Conservation (phyloP, 495 filamentous ascomycete genomes). For the Aspergillus funiculosus region DNA sequence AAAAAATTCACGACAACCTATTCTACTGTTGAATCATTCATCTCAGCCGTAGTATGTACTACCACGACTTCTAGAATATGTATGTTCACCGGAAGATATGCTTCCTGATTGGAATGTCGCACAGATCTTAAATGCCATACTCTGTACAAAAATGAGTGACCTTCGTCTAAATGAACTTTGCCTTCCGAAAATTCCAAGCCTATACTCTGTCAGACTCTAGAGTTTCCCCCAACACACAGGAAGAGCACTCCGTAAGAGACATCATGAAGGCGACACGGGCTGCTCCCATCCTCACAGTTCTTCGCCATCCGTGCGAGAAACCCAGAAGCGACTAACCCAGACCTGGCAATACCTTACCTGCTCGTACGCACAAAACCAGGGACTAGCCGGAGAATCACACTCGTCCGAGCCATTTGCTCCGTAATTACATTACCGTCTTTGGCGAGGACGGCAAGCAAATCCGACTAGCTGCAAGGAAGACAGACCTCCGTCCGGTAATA, state of each 20-base stretch:
- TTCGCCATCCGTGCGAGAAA: constrained; percentile 3
- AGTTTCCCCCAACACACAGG: too few species aligned
- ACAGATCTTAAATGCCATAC: constrained; percentile 15
- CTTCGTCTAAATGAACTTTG: too few species aligned
- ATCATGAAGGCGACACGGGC: constrained; percentile 11
- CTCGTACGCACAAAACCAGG: too few species aligned
- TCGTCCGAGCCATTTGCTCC: not conserved
- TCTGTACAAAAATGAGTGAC: too few species aligned
- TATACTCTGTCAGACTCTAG: too few species aligned
- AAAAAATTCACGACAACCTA: too few species aligned
- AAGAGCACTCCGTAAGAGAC: too few species aligned
- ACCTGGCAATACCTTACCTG: too few species aligned
- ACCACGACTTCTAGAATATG: constrained; percentile 13
- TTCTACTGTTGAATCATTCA: too few species aligned
- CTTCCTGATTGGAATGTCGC: constrained; percentile 14
- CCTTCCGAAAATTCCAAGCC: too few species aligned
- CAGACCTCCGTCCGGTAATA: constrained; percentile 2
- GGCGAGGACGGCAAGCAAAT: constrained; percentile 12
- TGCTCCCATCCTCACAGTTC: constrained; percentile 3
- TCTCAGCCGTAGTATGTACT: too few species aligned
- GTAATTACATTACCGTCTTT: constrained; percentile 13
- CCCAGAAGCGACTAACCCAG: too few species aligned
- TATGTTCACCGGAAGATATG: not conserved
- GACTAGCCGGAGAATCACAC: not conserved
- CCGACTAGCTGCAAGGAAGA: constrained; percentile 6